Base-by-base conservation (phyloP, 2,329 filamentous ascomycete species). In the Talaromyces sp. region DNA sequence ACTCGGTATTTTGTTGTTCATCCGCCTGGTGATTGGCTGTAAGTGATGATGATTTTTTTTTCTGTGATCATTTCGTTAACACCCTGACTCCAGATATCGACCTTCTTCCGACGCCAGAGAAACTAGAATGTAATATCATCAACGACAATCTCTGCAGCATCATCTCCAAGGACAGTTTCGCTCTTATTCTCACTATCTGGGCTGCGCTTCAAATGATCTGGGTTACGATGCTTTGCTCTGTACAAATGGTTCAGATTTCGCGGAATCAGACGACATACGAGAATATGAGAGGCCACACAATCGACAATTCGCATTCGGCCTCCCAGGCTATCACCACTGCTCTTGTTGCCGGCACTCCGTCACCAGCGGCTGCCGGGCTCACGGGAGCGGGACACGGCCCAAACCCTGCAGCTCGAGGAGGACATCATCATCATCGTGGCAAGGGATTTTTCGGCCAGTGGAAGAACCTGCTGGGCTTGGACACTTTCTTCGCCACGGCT, bases 181-280 rank as follows among this genome's bases (percentile, higher is more conserved):
- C 91, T 1, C 83, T 96, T 28, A 80, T 96, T 11, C 81, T 96
- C 22, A 85, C 85, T 13, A 78, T 91, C 30, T 99, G 95, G 95
- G 84, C 85, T 7, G 83, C 85, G 2, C 80, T 97, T 51, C 96
- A 99, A 75, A 84, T 97, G 33, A 89, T 91, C 22, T 99, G 95
- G 95, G 91, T 98, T 2, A 88, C 89, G n/a, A 98, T 99, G 93
- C 87, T 99, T 36, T 83, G 97, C 63, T 89, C 92, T 65, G 96
- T 98, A 5, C 96, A 99, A 73, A 87, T 97, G 57, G 83, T 97
- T 57, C 95, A 99, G 73, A 88, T 99, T 57, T 90, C 92, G 0
- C 88, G 92, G 64, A 96, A 93, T 61, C 89, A 96, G 81, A 99
- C 95, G 1, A 99, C 95, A 0, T 98, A 91, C 76, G 95, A 99